Evolutionary conservation across 164 flowering plant species (phyloP), one percentile per base, ranked within the genome.

Genomic region (Amborella trichopoda): DNA sequence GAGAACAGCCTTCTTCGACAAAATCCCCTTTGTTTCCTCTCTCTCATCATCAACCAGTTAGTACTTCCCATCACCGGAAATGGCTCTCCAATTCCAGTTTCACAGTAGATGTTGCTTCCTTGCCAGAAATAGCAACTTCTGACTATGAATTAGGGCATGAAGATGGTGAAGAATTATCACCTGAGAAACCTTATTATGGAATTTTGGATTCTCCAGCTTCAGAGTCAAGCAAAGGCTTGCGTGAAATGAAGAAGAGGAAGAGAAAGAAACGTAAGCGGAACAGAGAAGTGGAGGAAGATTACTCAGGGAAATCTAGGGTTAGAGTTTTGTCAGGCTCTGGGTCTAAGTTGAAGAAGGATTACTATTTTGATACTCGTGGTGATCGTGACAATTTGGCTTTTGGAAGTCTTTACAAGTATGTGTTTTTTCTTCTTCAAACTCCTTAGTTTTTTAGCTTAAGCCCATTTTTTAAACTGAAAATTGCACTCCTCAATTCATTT

Each of bases 51-150:
- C 33, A 30, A 3, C 22, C 46, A 2, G 26, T 20, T 3, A 21
- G 10, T 44, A n/a, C 17, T 17, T 40, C 54, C 33, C n/a, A 42
- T 1, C 32, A 22, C 4, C 55, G 78, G 36, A 73, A 69, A 40
- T 91, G 96, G 98, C 96, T 87, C 33, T 50, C 36, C 55, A 83
- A 76, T 69, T 13, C 82, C 62, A 91, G 98, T 73, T 91, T 91
- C 81, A 74, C 80, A 44, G 33, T 70, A 33, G 79, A 87, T 61
- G 59, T 75, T 51, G 60, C 94, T 63, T 50, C 69, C 44, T 52
- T 86, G 20, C 59, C 70, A 51, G 58, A 48, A 49, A 55, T 81
- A 40, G 64, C 68, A 26, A 44, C 81, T 26, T 45, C 66, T 19
- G 40, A 44, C 20, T 54, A 54, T 5, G 60, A 48, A 3, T 62